A percentile compares a stretch with the other conserved stretches of the same genome.
These are phyloP conservation scores for Moesziomyces parantarcticus DNA, from an alignment of 1,284 basidiomycete genomes.

Conservation along the genomic window DNA sequence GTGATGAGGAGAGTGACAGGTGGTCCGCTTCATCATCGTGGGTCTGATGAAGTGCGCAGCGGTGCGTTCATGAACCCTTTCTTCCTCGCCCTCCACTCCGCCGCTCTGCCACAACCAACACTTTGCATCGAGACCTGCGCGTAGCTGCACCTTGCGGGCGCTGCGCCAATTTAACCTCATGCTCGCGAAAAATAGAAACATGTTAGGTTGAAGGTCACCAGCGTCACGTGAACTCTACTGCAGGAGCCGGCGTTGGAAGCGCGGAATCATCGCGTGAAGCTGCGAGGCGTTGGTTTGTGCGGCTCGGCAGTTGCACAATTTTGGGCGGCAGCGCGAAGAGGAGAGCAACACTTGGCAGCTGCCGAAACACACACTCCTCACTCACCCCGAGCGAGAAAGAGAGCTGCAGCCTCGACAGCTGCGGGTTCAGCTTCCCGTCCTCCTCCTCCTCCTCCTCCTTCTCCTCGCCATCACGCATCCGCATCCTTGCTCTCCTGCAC, in stretches of 20 bases:
- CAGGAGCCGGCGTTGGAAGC: too few species aligned
- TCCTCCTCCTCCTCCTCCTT: too few species aligned
- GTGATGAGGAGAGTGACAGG: constrained; percentile 12
- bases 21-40: neutral
- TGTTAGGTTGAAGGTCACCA: neutral
- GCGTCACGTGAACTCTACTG: neutral
- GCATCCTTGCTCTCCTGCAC: neutral
- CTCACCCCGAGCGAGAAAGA: too few species aligned
- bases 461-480: too few species aligned
- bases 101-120: neutral
- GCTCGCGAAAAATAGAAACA: too few species aligned
- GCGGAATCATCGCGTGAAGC: neutral
- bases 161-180: too few species aligned
- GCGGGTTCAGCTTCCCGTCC: too few species aligned
- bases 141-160: neutral
- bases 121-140: neutral
- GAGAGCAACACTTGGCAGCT: neutral
- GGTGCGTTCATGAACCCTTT: too few species aligned
- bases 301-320: neutral
- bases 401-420: neutral
- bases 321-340: neutral
- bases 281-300: neutral
- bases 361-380: neutral
- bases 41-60: neutral
- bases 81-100: neutral